phyloP scores from a whole-genome alignment of 1,139 yeast genomes.

The Pichia sp. region DNA sequence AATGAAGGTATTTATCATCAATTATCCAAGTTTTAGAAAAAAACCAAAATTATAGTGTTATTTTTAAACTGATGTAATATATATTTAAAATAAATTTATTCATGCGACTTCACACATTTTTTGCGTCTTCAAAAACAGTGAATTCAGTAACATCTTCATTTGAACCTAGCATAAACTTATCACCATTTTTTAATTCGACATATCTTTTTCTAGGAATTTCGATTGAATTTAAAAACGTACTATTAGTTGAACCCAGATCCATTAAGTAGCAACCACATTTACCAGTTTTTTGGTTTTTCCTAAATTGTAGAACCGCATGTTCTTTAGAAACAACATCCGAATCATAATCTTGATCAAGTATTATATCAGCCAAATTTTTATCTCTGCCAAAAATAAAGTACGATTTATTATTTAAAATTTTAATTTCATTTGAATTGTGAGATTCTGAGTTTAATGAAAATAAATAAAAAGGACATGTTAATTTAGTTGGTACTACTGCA shows the following conservation, averaged over 20 bases:
- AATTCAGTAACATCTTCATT: conserved; percentile 22
- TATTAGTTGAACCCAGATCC: conserved; percentile 49
- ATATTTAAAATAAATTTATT: not conserved
- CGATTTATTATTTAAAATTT: conserved; percentile 21
- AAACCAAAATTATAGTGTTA: not conserved
- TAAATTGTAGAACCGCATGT: conserved; percentile 52
- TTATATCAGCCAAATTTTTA: conserved; percentile 37
- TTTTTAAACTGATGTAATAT: no score
- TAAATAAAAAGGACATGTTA: conserved; percentile 15
- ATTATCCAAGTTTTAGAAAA: not conserved
- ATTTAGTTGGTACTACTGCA: conserved; percentile 14
- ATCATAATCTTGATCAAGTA: conserved; percentile 27
- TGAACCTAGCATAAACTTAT: conserved; percentile 42
- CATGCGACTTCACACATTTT: not conserved
- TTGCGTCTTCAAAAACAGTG: conserved; percentile 3
- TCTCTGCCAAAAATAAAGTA: conserved; percentile 42
- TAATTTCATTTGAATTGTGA: conserved; percentile 7
- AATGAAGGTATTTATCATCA: conserved; percentile 4
- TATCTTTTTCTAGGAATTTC: conserved; percentile 40
- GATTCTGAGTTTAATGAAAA: conserved; percentile 5
- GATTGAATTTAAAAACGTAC: conserved; percentile 41
- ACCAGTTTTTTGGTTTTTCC: conserved; percentile 17
- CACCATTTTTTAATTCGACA: conserved; percentile 43
- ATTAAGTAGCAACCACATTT: conserved; percentile 34
- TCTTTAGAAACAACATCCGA: conserved; percentile 43